Evolutionary conservation across 2,329 filamentous ascomycete genomes (phyloP).

Genomic region (Stachybotrys chlorohalonatus): DNA sequence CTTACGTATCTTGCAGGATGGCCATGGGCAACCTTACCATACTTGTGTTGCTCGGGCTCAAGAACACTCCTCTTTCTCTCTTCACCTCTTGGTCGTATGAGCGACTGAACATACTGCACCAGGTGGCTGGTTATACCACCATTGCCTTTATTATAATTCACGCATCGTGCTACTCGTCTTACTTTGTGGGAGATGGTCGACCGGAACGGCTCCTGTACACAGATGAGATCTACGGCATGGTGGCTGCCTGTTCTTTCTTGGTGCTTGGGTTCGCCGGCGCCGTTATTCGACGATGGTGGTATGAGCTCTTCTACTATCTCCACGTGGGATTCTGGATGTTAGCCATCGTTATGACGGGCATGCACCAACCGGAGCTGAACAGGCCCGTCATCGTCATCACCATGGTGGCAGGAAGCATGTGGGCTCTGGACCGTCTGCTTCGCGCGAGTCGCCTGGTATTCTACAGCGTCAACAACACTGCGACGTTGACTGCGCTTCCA

Average conservation of each 20-base stretch:
- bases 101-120: constrained; percentile 48
- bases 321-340: constrained; percentile 41
- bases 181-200: constrained; percentile 23
- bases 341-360: constrained; percentile 34
- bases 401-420: constrained; percentile 34
- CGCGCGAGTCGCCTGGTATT: constrained; percentile 32
- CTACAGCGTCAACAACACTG: constrained; percentile 40
- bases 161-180: constrained; percentile 29
- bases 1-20: constrained; percentile 21
- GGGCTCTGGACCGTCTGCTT: constrained; percentile 41
- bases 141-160: constrained; percentile 38
- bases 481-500: constrained; percentile 42
- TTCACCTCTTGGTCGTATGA: constrained; percentile 49
- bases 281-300: constrained; percentile 35
- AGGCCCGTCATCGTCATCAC: constrained; percentile 33
- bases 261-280: constrained; percentile 32
- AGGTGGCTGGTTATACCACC: constrained; percentile 40
- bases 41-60: constrained; percentile 44
- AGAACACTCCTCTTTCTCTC: constrained; percentile 48
- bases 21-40: constrained; percentile 37
- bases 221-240: constrained; percentile 37
- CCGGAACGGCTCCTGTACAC: constrained; percentile 21
- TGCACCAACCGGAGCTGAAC: constrained; percentile 40
- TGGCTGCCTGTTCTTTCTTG: constrained; percentile 36
- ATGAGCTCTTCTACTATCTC: constrained; percentile 46